phyloP scores from a whole-genome alignment of 2,329 filamentous ascomycete genomes.

The Lithohypha guttulata region DNA sequence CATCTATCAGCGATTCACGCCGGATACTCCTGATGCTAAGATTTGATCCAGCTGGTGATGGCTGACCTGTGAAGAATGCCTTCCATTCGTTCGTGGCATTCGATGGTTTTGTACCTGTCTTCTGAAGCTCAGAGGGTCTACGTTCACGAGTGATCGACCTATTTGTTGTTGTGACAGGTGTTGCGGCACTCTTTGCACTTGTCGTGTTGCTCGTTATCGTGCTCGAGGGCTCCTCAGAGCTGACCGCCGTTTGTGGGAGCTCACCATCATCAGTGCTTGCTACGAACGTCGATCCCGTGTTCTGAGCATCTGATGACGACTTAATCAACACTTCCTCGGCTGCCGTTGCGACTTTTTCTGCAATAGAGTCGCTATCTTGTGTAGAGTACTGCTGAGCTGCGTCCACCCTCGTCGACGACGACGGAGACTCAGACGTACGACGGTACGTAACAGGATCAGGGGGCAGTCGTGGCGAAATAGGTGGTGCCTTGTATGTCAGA shows the following conservation, averaged over 20 bases:
- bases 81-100: conserved; percentile 1
- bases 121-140: background rate
- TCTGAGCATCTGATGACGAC: too few relatives aligned
- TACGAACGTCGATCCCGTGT: too few relatives aligned
- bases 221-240: too few relatives aligned
- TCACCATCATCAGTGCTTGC: too few relatives aligned
- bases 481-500: conserved; percentile 5
- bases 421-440: background rate
- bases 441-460: background rate
- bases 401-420: background rate
- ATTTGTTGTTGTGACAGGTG: too few relatives aligned
- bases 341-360: too few relatives aligned
- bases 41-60: background rate
- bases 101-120: background rate
- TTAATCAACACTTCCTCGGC: too few relatives aligned
- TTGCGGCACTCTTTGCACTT: too few relatives aligned
- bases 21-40: conserved; percentile 1
- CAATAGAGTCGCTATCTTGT: too few relatives aligned
- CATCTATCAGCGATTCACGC: background rate
- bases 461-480: conserved; percentile 4
- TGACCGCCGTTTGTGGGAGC: too few relatives aligned
- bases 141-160: background rate
- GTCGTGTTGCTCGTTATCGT: too few relatives aligned
- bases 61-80: conserved; percentile 6
- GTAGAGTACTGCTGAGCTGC: background rate